Conservation (phyloP, 1,139 yeast species). For the Schizosaccharomyces versatilis region DNA sequence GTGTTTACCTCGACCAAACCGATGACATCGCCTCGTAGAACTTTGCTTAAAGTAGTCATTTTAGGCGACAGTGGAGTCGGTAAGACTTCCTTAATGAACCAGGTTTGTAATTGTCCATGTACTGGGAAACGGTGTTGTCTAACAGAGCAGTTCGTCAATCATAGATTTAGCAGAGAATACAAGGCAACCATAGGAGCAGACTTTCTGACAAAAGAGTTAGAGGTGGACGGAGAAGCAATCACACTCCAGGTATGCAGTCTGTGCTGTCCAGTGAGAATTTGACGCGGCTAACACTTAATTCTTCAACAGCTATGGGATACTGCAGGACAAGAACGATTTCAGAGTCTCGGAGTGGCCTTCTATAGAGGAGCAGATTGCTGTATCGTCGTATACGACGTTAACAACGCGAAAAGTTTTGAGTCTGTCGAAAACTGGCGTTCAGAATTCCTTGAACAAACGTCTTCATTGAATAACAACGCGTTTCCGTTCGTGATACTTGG, state of each 20-base stretch:
- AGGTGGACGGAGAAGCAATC: slow-evolving; percentile 62
- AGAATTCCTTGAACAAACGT: slow-evolving; percentile 81
- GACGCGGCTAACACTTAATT: not conserved
- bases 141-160: slow-evolving; percentile 45
- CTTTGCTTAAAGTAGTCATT: slow-evolving; percentile 29
- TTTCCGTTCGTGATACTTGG: slow-evolving; percentile 91
- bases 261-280: no score
- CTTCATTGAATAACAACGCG: slow-evolving; percentile 76
- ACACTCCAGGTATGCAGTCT: slow-evolving; percentile 29
- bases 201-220: slow-evolving; percentile 74
- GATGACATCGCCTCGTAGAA: no score
- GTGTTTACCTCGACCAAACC: no score
- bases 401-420: slow-evolving; percentile 79
- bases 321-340: slow-evolving; percentile 84
- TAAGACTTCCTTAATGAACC: slow-evolving; percentile 61
- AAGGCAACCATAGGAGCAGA: slow-evolving; percentile 98
- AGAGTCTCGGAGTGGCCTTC: slow-evolving; percentile 88
- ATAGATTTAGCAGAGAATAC: slow-evolving; percentile 84
- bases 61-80: slow-evolving; percentile 97
- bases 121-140: not conserved
- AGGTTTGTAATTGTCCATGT: not conserved
- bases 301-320: slow-evolving; percentile 38
- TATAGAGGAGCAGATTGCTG: slow-evolving; percentile 97
- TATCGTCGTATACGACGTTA: slow-evolving; percentile 83
- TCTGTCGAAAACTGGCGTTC: slow-evolving; percentile 82